These are phyloP conservation scores for Allomyces macrogynus DNA, from an alignment of 192 early-diverging fungal species.

Conservation along the genomic window DNA sequence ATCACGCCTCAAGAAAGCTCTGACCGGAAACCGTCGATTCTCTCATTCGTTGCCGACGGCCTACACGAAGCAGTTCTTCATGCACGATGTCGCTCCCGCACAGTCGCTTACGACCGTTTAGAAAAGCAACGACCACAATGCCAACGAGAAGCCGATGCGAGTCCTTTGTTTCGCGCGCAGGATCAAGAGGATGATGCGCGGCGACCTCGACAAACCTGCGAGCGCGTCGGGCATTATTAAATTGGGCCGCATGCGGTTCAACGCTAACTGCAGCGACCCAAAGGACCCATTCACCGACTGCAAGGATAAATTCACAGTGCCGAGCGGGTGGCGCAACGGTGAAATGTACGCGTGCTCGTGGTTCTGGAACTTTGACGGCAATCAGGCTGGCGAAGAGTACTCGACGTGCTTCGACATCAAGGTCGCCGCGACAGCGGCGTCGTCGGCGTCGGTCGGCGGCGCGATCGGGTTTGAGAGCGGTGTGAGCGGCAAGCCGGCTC, in stretches of 20 bases:
- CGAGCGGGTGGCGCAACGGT: slow-evolving; percentile 20
- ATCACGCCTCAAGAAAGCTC: background rate
- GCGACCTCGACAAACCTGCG: too few relatives aligned
- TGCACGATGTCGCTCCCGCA: slow-evolving; percentile 22
- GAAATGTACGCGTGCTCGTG: slow-evolving; percentile 24
- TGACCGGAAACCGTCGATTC: background rate
- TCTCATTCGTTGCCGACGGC: slow-evolving; percentile 1
- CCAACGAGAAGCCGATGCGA: slow-evolving; percentile 15
- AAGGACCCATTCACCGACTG: slow-evolving; percentile 23
- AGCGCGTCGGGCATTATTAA: slow-evolving; percentile 2
- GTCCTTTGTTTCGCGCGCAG: slow-evolving; percentile 15
- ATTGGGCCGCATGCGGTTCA: slow-evolving; percentile 20
- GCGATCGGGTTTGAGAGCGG: too few relatives aligned
- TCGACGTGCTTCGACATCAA: slow-evolving; percentile 36
- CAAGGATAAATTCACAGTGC: slow-evolving; percentile 25
- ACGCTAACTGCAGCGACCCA: slow-evolving; percentile 17
- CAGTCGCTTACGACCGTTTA: slow-evolving; percentile 25
- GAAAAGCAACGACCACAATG: slow-evolving; percentile 34
- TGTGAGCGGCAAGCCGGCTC: too few relatives aligned
- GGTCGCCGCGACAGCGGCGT: too few relatives aligned
- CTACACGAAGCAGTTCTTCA: slow-evolving; percentile 18
- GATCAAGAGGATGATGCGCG: background rate
- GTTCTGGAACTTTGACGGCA: slow-evolving; percentile 41
- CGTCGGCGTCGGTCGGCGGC: too few relatives aligned
- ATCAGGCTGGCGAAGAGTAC: slow-evolving; percentile 37